These are phyloP conservation scores for Picea sitchensis DNA, from an alignment of 75 land plant species.

Conservation along the genomic window DNA sequence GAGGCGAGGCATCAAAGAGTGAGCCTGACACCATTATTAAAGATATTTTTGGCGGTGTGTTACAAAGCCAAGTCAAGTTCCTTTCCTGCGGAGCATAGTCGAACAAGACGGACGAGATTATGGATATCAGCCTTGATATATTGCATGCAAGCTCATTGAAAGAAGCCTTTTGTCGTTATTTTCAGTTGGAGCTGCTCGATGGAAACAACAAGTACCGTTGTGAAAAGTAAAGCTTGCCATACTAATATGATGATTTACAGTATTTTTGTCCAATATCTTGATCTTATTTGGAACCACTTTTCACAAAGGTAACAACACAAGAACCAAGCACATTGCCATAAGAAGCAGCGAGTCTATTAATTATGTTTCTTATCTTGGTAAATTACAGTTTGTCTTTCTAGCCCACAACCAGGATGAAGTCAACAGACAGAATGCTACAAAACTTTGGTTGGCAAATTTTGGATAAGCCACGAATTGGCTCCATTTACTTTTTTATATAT, in stretches of 20 bases:
- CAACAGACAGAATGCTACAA: too few species aligned
- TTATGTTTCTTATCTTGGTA: too few species aligned
- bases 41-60: constrained; percentile 92
- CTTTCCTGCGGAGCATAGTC: constrained; percentile 68
- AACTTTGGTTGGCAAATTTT: too few species aligned
- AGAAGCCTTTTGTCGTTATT: constrained; percentile 67
- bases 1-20: constrained; percentile 13
- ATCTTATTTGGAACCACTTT: not conserved
- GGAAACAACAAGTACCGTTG: constrained; percentile 92
- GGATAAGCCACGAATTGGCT: too few species aligned
- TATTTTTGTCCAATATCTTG: not conserved
- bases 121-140: constrained; percentile 96
- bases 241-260: not conserved
- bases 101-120: constrained; percentile 86
- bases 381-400: too few species aligned
- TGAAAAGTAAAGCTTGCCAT: constrained; percentile 42
- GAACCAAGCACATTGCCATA: too few species aligned
- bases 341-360: too few species aligned
- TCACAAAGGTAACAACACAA: too few species aligned
- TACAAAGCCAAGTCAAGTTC: constrained; percentile 91
- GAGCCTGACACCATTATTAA: constrained; percentile 56
- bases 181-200: constrained; percentile 86
- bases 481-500: too few species aligned
- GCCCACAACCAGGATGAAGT: too few species aligned
- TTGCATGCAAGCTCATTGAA: constrained; percentile 48